Base-by-base conservation (phyloP, 2,329 filamentous ascomycete genomes). In the Apiospora sp. region DNA sequence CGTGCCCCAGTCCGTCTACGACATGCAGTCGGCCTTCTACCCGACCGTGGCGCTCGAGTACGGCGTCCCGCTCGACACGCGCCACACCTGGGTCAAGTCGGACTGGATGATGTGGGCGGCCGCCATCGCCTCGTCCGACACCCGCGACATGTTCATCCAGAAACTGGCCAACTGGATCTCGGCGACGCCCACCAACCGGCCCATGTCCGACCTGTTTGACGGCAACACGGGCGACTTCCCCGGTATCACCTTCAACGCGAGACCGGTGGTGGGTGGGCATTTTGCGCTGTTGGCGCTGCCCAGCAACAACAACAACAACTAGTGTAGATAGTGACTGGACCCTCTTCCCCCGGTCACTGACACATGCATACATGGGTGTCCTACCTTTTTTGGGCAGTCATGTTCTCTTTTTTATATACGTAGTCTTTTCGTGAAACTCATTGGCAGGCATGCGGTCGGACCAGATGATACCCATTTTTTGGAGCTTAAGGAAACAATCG, bases 91-190 rank as follows among this genome's bases (percentile, higher is more conserved):
- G 84, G 93, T 94, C 74, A 97, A 97, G 84, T 91, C 90, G 0
- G 94, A 97, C 84, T 97, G 94, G 94, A 91, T 95, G 80, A 91
- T 96, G 80, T 95, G 95, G 84, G 90, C 90, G 6, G 94, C 94
- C n/a, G 92, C 94, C 13, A 91, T 95, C 14, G 89, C 93, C 0
- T 87, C 87, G 58, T 81, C 86, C 71, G 82, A 86, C 43, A 92
- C 92, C 1, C 87, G 90, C 71, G 82, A 86, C 14, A 86, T 91
- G 80, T 93, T 97, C 76, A 86, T 96, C 70, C 85, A 89, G 68
- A 87, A 89, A 48, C 88, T 96, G 64, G 92, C 92, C 2, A 84
- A 83, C 72, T 97, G 94, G 93, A 86, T 97, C 78, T 92, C 92
- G 76, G 89, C 92, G 79, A 97, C 94, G 2, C 84, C 83, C 1